Base-by-base conservation (phyloP, 2,329 filamentous ascomycete species). In the Ceratocystis papillata region DNA sequence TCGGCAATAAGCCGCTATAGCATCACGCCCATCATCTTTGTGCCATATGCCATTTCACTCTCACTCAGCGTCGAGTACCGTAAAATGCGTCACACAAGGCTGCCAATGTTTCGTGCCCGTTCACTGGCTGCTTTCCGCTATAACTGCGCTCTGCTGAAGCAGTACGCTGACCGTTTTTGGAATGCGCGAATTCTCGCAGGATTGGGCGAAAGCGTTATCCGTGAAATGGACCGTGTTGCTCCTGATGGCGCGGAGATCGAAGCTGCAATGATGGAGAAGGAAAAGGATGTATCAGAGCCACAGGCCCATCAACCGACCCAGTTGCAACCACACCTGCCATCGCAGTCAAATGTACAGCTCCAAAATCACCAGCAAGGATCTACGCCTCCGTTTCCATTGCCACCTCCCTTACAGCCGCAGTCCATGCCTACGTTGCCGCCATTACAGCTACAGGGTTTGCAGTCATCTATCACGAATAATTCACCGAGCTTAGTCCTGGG, bases 51-150 rank as follows among this genome's bases (percentile, higher is more conserved):
- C 0, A 77, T 86, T 0, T 83, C 83, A 0, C 77, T 87, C 0
- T 81, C 84, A 0, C 76, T 87, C 0, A 84, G 81, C 60, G 82
- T 86, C 0, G 80, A 82, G 12, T 87, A 86, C 69, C 79, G 82
- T 57, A 85, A 86, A 71, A 84, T 86, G 82, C 78, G 83, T 1
- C 81, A 85, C 69, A 84, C 81, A 66, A 79, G 79, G 12, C 74
- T 85, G 0, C 79, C 83, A 1, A 81, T 84, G 77, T 85, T 84
- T 68, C 79, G 83, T 3, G 77, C 77, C 0, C 75, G 83, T n/a
- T 80, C 81, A 4, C 79, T 81, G 69, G 76, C 76, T 15, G 76
- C 80, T 0, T 86, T 87, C 70, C 77, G 78, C 63, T 78, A 77
- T 57, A 81, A 83, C 50, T 83, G 82, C 10, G 76, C 79, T 1